These are phyloP conservation scores for Stipa capillata DNA, from an alignment of 176 grass and related monocot species.

Conservation along the genomic window DNA sequence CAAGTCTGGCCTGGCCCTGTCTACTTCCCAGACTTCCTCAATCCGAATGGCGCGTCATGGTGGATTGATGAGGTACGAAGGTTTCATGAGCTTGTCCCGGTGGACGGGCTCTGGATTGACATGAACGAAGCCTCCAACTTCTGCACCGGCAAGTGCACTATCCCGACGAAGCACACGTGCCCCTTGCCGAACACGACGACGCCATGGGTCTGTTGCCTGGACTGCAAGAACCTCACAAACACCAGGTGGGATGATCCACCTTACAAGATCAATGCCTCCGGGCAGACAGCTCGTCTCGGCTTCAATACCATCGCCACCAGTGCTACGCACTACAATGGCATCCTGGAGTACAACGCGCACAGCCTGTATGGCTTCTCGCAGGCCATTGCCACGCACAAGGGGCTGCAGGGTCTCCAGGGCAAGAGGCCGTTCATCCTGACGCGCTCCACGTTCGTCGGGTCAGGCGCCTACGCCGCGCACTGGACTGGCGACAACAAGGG, in stretches of 20 bases:
- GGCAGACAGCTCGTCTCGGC: slow-evolving; percentile 44
- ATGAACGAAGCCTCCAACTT: slow-evolving; percentile 99
- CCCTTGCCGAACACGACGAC: slow-evolving; percentile 38
- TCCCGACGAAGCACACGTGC: slow-evolving; percentile 58
- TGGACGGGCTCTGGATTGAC: slow-evolving; percentile 91
- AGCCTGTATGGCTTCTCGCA: slow-evolving; percentile 89
- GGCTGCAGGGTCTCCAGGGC: slow-evolving; percentile 50
- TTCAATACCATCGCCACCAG: slow-evolving; percentile 84
- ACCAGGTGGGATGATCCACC: slow-evolving; percentile 88
- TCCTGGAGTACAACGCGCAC: slow-evolving; percentile 84
- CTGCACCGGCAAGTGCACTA: slow-evolving; percentile 76
- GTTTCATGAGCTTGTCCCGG: slow-evolving; percentile 78
- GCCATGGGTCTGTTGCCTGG: slow-evolving; percentile 85
- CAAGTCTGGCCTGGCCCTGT: slow-evolving; percentile 95
- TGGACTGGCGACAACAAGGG: slow-evolving; percentile 96
- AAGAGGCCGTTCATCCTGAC: slow-evolving; percentile 90
- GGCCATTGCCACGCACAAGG: slow-evolving; percentile 68
- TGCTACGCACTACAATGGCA: slow-evolving; percentile 53
- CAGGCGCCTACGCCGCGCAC: slow-evolving; percentile 67
- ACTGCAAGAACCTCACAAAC: slow-evolving; percentile 91
- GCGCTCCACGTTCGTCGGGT: slow-evolving; percentile 69
- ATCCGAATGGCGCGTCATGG: slow-evolving; percentile 61
- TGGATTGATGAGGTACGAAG: slow-evolving; percentile 86
- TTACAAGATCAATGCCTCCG: slow-evolving; percentile 96
- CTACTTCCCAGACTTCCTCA: slow-evolving; percentile 90